A percentile compares a stretch with the other conserved stretches of the same genome.
Evolutionary conservation across 179 eudicot genomes (phyloP).

Genomic region (Sideroxylon spinosum): DNA sequence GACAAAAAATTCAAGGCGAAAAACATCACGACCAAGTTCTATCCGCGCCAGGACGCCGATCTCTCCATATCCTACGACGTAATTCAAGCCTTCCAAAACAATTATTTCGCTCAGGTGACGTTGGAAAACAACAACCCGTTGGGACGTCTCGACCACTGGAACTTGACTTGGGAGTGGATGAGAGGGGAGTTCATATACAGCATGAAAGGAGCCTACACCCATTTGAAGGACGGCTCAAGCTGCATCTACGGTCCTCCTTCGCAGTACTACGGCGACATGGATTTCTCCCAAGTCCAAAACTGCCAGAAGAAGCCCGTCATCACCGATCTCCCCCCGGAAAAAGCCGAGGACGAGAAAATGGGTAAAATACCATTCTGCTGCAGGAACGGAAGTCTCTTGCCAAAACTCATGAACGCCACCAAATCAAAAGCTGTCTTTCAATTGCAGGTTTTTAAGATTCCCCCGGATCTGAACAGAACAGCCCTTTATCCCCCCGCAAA

Average conservation of each 20-base stretch:
- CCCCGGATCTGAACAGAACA: slow-evolving; percentile 45
- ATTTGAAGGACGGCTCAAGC: slow-evolving; percentile 44
- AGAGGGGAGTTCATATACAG: slow-evolving; percentile 70
- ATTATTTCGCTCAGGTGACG: slow-evolving; percentile 75
- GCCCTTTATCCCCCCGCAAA: slow-evolving; percentile 46
- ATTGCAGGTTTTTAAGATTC: slow-evolving; percentile 36
- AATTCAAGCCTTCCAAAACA: slow-evolving; percentile 54
- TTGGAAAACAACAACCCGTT: slow-evolving; percentile 66
- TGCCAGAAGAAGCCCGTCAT: slow-evolving; percentile 63
- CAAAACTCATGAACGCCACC: slow-evolving; percentile 38
- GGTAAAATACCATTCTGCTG: slow-evolving; percentile 67
- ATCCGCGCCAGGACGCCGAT: slow-evolving; percentile 52
- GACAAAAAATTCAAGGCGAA: slow-evolving; percentile 65
- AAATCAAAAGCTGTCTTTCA: slow-evolving; percentile 51
- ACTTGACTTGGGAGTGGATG: slow-evolving; percentile 95
- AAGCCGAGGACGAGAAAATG: slow-evolving; percentile 52
- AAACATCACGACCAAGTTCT: slow-evolving; percentile 32
- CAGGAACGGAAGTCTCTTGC: slow-evolving; percentile 35
- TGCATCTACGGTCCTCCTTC: slow-evolving; percentile 75
- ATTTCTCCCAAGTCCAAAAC: slow-evolving; percentile 55
- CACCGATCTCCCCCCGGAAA: slow-evolving; percentile 60
- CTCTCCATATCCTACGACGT: slow-evolving; percentile 73
- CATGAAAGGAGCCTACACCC: slow-evolving; percentile 75
- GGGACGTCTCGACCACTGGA: slow-evolving; percentile 95
- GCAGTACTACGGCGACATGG: slow-evolving; percentile 57